Evolutionary conservation across 768 basidiomycete species (phyloP).

Genomic region (Tremella mesenterica): DNA sequence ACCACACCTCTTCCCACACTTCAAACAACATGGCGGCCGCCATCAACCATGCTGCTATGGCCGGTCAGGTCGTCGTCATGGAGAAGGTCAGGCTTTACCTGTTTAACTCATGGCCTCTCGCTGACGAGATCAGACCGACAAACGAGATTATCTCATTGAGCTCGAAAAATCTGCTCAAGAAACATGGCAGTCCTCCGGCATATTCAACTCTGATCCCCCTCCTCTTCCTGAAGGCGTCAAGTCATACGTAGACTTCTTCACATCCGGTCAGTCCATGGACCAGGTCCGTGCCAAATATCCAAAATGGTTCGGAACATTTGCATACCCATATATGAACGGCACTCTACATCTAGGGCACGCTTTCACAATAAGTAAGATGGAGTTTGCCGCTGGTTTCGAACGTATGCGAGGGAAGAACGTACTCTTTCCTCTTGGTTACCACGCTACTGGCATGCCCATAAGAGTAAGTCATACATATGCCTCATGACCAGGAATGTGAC

Average conservation of each 20-base stretch:
- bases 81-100: slow-evolving; percentile 32
- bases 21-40: slow-evolving; percentile 31
- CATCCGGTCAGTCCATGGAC: slow-evolving; percentile 53
- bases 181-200: slow-evolving; percentile 63
- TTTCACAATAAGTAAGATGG: slow-evolving; percentile 96
- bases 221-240: slow-evolving; percentile 51
- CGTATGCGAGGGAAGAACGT: slow-evolving; percentile 89
- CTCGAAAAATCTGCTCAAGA: slow-evolving; percentile 79
- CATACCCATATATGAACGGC: slow-evolving; percentile 98
- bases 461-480: slow-evolving; percentile 61
- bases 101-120: slow-evolving; percentile 8
- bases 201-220: slow-evolving; percentile 83
- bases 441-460: slow-evolving; percentile 98
- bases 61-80: slow-evolving; percentile 38
- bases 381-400: slow-evolving; percentile 91
- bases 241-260: slow-evolving; percentile 45
- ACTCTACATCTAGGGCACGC: slow-evolving; percentile 93
- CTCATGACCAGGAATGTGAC: not conserved
- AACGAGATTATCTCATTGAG: slow-evolving; percentile 74
- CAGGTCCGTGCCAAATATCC: slow-evolving; percentile 69
- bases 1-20: not conserved
- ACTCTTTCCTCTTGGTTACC: slow-evolving; percentile 94
- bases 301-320: slow-evolving; percentile 97
- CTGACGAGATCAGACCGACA: slow-evolving; percentile 94
- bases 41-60: slow-evolving; percentile 23